Evolutionary conservation across 306 rosid species (phyloP), one percentile per base, ranked within the genome.

Genomic region (Vigna unguiculata): DNA sequence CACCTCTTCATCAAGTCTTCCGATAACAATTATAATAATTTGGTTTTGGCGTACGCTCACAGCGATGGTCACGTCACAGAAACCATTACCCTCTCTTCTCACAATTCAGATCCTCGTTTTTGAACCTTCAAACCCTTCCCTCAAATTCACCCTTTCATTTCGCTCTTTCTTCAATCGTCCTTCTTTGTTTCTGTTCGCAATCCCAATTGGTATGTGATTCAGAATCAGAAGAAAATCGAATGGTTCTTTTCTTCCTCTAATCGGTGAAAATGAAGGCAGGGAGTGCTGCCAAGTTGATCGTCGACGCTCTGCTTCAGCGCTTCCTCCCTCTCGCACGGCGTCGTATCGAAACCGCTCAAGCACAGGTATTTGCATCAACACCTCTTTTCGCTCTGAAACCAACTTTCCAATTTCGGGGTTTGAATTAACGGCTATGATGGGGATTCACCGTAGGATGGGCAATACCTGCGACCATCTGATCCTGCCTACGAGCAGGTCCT

Each of bases 321-420:
- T 96, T 96, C 79, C 99, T 96, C 65, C 99, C 98, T 1, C 97
- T 96, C 58, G 97, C 99, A 40, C 96, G 99, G 38, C 98, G 99
- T 63, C 98, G 98, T 80, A 96, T 96, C 17, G 98, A 96, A 86
- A 96, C 99, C 52, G 97, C 99, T 52, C 99, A 96, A 89, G 99
- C 98, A 3, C 99, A 96, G 97, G 98, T 81, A 17, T 25, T 1
- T 2, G 57, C 25, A 13, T 58, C 13, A 0, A 19, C 0, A 5
- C 20, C 47, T 0, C 45, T 57, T 20, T 28, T 53, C 45, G 13
- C 45, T 14, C 2, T 4, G 1, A 36, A 66, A 47, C 59, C 63
- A 66, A 67, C 22, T 49, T 83, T 14, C 40, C 8, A 1, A 24
- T 68, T 46, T 53, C 30, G 16, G 15, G 38, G 4, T 19, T 61